These are phyloP conservation scores for Furcasterigmium sp. DNA, from an alignment of 2,329 filamentous ascomycete genomes.

Conservation along the genomic window DNA sequence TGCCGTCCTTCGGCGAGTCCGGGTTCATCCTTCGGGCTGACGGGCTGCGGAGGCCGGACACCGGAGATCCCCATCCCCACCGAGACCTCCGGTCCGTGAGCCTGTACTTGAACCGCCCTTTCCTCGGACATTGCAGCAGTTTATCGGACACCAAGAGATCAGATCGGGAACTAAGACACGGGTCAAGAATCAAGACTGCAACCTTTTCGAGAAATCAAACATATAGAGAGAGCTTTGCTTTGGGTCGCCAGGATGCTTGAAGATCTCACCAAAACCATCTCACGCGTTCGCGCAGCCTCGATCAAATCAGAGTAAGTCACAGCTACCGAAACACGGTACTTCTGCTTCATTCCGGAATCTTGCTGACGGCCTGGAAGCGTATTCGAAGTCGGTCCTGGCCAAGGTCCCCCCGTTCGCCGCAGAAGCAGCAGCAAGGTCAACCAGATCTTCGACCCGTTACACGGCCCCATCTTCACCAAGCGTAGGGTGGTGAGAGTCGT, in stretches of 20 bases:
- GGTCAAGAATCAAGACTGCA: too few species aligned
- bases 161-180: too few species aligned
- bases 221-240: too few species aligned
- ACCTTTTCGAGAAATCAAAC: too few species aligned
- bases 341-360: not conserved
- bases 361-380: slow-evolving; percentile 4
- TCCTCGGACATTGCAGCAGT: not conserved
- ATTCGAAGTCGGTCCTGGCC: slow-evolving; percentile 1
- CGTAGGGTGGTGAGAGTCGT: slow-evolving; percentile 23
- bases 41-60: too few species aligned
- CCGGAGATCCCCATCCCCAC: too few species aligned
- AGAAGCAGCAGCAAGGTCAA: slow-evolving; percentile 20
- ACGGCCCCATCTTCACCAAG: slow-evolving; percentile 22
- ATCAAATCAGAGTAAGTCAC: slow-evolving; percentile 40
- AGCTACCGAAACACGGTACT: not conserved
- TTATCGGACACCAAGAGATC: not conserved
- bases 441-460: slow-evolving; percentile 15
- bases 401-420: slow-evolving; percentile 10
- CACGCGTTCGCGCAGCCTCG: slow-evolving; percentile 41
- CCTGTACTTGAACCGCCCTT: not conserved
- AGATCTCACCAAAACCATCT: slow-evolving; percentile 35
- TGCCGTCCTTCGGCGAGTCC: too few species aligned
- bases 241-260: slow-evolving; percentile 23
- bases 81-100: too few species aligned
- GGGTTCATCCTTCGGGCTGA: too few species aligned